Conservation (phyloP, 495 filamentous ascomycete species). For the Penicillium coprophilum region DNA sequence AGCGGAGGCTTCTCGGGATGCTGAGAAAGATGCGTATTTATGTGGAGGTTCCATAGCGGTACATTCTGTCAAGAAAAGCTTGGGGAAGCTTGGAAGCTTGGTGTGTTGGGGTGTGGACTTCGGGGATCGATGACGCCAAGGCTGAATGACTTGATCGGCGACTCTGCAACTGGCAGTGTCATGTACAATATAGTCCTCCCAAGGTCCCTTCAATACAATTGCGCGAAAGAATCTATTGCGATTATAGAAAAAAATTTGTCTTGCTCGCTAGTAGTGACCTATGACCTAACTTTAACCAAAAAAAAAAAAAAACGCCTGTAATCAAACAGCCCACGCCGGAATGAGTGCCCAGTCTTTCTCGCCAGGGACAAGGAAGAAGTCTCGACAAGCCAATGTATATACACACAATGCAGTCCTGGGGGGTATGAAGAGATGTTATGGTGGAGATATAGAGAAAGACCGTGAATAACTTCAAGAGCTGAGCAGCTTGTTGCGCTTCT, state of each 20-base stretch:
- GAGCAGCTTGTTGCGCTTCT: slow-evolving; percentile 96
- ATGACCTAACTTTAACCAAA: slow-evolving; percentile 11
- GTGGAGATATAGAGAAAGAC: slow-evolving; percentile 8
- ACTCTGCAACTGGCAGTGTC: neutral
- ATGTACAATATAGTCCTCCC: no score
- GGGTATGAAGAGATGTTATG: slow-evolving; percentile 3
- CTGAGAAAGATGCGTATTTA: slow-evolving; percentile 9
- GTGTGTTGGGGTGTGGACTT: slow-evolving; percentile 4
- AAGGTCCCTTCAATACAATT: neutral
- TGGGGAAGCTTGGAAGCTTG: neutral
- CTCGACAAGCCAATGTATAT: slow-evolving; percentile 13
- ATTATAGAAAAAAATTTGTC: slow-evolving; percentile 10
- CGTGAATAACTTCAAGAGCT: slow-evolving; percentile 66
- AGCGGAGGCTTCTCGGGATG: slow-evolving; percentile 1
- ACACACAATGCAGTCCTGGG: slow-evolving; percentile 15
- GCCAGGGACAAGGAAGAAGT: neutral
- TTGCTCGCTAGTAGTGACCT: slow-evolving; percentile 14
- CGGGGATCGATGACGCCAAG: slow-evolving; percentile 13
- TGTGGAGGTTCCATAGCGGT: slow-evolving; percentile 27
- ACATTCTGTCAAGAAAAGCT: slow-evolving; percentile 9
- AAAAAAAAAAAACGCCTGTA: slow-evolving; percentile 21
- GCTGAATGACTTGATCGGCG: neutral
- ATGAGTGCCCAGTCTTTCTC: slow-evolving; percentile 10
- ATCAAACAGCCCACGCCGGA: slow-evolving; percentile 14
- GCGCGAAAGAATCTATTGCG: neutral